Base-by-base conservation (phyloP, 164 flowering plant genomes). In the Amborella trichopoda region DNA sequence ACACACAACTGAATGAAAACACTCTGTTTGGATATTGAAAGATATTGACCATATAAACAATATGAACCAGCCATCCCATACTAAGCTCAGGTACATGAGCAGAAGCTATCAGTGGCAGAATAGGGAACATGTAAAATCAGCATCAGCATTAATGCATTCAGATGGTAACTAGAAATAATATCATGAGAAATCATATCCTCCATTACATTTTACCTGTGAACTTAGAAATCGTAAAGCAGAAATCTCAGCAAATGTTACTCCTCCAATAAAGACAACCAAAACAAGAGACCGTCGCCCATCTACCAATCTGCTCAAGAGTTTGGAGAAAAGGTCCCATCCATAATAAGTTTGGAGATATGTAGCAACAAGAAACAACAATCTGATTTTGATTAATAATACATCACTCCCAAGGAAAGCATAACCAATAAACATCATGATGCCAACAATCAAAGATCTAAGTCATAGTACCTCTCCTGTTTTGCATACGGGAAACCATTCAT, bases 201-300 rank as follows among this genome's bases (percentile, higher is more conserved):
- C 42, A 1, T 12, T 30, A 17, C 17, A 11, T 38, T 38, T 41
- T 65, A 83, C 94, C 94, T 81, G 95, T 34, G 87, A 69, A 66
- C 79, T 81, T 49, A 88, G 94, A 60, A 67, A 88, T 46, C 99
- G 88, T 24, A 93, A 87, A 20, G 99, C 96, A 60, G 99, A 71
- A 40, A 93, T 79, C 70, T 93, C 99, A 2, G 99, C 96, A 76
- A 78, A 88, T 43, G 99, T 93, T 33, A 93, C 87, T 25, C 99
- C 99, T 44, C 99, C 99, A 61, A 93, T 52, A 63, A 93, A 93
- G 30, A 93, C 95, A 52, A 88, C 94, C 48, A 88, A 71, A n/a
- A 85, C 95, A 6, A 88, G 50, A 24, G 94, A 77, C 37, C 96
- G 91, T 49, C 86, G 80, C 40, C 91, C 96, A 74, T 74, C 78